These are phyloP conservation scores for Aureobasidium sp. DNA, from an alignment of 2,329 filamentous ascomycete species.

Conservation along the genomic window DNA sequence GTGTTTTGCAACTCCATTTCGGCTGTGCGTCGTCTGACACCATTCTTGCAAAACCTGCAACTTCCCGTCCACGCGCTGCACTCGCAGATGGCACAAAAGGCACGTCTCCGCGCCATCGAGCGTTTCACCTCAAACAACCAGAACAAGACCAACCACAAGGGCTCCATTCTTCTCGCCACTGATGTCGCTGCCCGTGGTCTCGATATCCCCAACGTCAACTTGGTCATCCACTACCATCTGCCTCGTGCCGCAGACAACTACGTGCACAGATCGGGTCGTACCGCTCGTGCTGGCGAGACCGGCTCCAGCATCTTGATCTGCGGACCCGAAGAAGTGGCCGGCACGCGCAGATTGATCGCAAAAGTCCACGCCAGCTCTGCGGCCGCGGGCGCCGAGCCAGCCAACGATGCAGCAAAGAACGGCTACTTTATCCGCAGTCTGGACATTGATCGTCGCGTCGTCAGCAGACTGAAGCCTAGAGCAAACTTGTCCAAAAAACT, in stretches of 20 bases:
- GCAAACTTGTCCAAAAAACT: slow-evolving; percentile 79
- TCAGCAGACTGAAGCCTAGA: slow-evolving; percentile 67
- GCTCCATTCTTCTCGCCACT: slow-evolving; percentile 75
- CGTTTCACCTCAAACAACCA: slow-evolving; percentile 59
- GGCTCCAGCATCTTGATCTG: slow-evolving; percentile 86
- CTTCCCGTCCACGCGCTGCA: slow-evolving; percentile 73
- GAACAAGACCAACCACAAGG: slow-evolving; percentile 22
- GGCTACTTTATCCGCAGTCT: slow-evolving; percentile 70
- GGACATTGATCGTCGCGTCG: slow-evolving; percentile 74
- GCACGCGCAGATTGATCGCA: slow-evolving; percentile 73
- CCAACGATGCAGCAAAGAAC: slow-evolving; percentile 42
- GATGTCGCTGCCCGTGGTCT: slow-evolving; percentile 88
- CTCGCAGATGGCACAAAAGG: slow-evolving; percentile 93
- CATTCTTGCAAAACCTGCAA: slow-evolving; percentile 75
- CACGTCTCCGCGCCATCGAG: slow-evolving; percentile 85
- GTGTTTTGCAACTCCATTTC: slow-evolving; percentile 96
- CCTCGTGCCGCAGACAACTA: slow-evolving; percentile 88
- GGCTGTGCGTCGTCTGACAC: slow-evolving; percentile 76
- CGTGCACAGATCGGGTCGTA: slow-evolving; percentile 90
- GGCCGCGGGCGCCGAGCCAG: slow-evolving; percentile 33
- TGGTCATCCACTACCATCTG: slow-evolving; percentile 92
- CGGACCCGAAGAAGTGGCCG: slow-evolving; percentile 80
- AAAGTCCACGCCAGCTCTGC: slow-evolving; percentile 69
- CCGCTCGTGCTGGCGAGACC: slow-evolving; percentile 70
- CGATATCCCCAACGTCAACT: slow-evolving; percentile 82